phyloP scores from a whole-genome alignment of 2,329 filamentous ascomycete genomes.

The Incumbomyces delicatus region DNA sequence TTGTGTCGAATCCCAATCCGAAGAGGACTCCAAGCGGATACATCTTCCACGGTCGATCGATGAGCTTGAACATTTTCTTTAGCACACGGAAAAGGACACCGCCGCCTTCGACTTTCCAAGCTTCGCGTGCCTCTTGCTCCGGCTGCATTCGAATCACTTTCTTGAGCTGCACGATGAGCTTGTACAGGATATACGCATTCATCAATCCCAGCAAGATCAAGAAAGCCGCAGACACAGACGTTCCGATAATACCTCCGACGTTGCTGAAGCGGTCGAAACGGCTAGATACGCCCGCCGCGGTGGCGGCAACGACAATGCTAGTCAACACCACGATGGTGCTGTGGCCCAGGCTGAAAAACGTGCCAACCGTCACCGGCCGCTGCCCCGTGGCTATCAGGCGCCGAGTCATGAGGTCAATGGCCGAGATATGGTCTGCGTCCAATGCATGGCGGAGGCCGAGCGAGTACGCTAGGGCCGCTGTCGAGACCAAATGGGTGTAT shows the following conservation, averaged over 20 bases:
- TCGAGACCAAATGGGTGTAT: constrained; percentile 51
- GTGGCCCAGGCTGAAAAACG: constrained; percentile 88
- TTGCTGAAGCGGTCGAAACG: constrained; percentile 71
- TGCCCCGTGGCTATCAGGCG: constrained; percentile 78
- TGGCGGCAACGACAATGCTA: constrained; percentile 84
- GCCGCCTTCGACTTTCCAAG: constrained; percentile 63
- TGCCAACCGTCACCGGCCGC: constrained; percentile 81
- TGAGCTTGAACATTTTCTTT: constrained; percentile 64
- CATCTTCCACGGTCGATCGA: constrained; percentile 77
- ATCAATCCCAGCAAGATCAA: constrained; percentile 71
- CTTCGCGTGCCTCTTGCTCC: constrained; percentile 38
- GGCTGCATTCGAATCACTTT: constrained; percentile 45
- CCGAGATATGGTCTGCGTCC: constrained; percentile 87
- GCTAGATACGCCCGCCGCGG: constrained; percentile 69
- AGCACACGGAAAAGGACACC: constrained; percentile 66
- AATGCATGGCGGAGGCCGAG: constrained; percentile 89
- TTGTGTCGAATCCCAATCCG: constrained; percentile 90
- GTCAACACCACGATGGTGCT: constrained; percentile 88
- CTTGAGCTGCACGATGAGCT: constrained; percentile 59
- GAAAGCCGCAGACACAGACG: constrained; percentile 73
- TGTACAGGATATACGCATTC: constrained; percentile 77
- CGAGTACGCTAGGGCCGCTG: constrained; percentile 76
- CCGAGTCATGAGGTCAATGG: constrained; percentile 91
- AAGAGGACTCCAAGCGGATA: constrained; percentile 82
- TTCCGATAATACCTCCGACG: constrained; percentile 82